These are phyloP conservation scores for Sistotremastrum suecicum DNA, from an alignment of 768 basidiomycete genomes.

Conservation along the genomic window DNA sequence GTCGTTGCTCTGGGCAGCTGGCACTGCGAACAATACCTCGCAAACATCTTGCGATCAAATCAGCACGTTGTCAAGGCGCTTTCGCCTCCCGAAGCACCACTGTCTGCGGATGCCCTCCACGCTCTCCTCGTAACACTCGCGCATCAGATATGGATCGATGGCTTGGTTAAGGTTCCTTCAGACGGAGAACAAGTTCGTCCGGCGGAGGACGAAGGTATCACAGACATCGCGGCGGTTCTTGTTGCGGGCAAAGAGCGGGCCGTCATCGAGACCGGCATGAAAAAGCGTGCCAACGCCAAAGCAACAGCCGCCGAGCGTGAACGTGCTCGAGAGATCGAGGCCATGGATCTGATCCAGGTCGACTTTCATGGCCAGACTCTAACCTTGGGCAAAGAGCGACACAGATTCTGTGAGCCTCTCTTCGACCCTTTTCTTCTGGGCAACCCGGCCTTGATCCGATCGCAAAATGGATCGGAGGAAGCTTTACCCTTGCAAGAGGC, in stretches of 20 bases:
- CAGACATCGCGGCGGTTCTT: constrained; percentile 80
- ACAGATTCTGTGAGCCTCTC: constrained; percentile 83
- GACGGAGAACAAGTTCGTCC: constrained; percentile 47
- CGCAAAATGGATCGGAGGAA: constrained; percentile 10
- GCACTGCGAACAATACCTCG: constrained; percentile 67
- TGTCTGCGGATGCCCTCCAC: constrained; percentile 33
- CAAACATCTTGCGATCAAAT: constrained; percentile 56
- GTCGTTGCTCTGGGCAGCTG: constrained; percentile 51
- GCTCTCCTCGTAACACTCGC: constrained; percentile 48
- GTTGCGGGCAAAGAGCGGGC: constrained; percentile 87
- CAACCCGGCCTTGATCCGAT: constrained; percentile 12
- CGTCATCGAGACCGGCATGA: constrained; percentile 74
- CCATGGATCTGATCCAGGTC: constrained; percentile 66
- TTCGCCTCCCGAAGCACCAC: constrained; percentile 33
- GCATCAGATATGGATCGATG: constrained; percentile 45
- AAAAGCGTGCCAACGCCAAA: constrained; percentile 58
- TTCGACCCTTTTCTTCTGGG: constrained; percentile 57
- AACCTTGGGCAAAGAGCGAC: constrained; percentile 75
- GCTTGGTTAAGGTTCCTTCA: constrained; percentile 58
- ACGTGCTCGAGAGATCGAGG: constrained; percentile 69
- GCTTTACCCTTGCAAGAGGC: constrained; percentile 47
- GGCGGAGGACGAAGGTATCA: constrained; percentile 71
- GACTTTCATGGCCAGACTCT: constrained; percentile 58
- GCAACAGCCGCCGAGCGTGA: constrained; percentile 70
- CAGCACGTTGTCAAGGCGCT: constrained; percentile 44